Base-by-base conservation (phyloP, 768 basidiomycete species). In the Mycena filopes region DNA sequence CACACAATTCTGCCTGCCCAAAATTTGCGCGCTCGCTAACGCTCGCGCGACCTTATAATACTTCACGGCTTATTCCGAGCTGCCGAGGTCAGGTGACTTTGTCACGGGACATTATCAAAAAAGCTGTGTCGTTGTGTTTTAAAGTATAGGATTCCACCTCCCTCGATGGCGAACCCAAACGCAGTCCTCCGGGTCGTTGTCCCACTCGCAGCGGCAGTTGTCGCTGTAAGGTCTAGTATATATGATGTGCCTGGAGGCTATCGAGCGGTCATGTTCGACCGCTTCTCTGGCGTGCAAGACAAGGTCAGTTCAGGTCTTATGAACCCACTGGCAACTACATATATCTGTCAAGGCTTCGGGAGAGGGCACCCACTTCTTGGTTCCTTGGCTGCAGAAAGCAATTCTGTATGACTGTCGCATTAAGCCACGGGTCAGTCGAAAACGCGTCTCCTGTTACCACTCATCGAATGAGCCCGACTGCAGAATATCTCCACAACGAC, bases 401-500 rank as follows among this genome's bases (percentile, higher is more conserved):
- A 98, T 99, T 79, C 82, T 99, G 51, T 99, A 97, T 74, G 98
- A 99, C 83, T 96, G 95, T 69, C 90, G 98, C 62, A 98, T 95
- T 74, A 99, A 99, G 79, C 97, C 97, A 49, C 84, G 96, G 72
- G 96, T 95, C 70, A 71, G 89, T 77, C 38, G 7, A 26, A 13
- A 63, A 43, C 36, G 25, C 25, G 50, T 20, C 26, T 46, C 26
- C 46, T 21, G 1, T 62, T 49, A 4, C 31, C 26, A 38, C 16
- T 2, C 11, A 26, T 43, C n/a, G 42, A 40, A 61, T 68, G n/a
- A 16, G 43, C 53, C 55, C 36, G 4, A 36, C 20, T 65, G 5
- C 68, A 97, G 94, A 98, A 98, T 74, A 99, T 99, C 60, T 96
- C 94, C n/a, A 98, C 98, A 2, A 98, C 94, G 2, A 99, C 98